These are phyloP conservation scores for Gelatoporia subvermispora DNA, from an alignment of 768 basidiomycete genomes.

Conservation along the genomic window DNA sequence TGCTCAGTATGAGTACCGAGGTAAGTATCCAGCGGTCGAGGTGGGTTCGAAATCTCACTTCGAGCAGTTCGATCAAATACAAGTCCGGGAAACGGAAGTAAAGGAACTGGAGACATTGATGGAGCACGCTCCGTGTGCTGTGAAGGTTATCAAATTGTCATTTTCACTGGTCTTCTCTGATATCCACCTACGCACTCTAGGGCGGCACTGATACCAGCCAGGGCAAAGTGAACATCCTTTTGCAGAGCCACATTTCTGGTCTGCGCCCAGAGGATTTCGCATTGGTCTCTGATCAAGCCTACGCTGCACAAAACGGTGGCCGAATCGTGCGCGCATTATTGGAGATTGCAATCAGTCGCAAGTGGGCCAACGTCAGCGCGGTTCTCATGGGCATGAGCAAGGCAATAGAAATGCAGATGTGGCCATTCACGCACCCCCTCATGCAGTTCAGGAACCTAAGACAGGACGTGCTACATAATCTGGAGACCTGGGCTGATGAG, in stretches of 20 bases:
- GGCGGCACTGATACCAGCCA: constrained; percentile 35
- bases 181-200: neutral
- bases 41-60: neutral
- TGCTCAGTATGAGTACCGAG: constrained; percentile 91
- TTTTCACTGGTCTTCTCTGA: neutral
- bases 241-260: constrained; percentile 86
- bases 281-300: constrained; percentile 90
- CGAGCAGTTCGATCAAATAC: constrained; percentile 86
- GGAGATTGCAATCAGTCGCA: constrained; percentile 89
- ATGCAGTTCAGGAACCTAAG: constrained; percentile 70
- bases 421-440: constrained; percentile 93
- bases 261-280: constrained; percentile 90
- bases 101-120: constrained; percentile 74
- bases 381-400: constrained; percentile 90
- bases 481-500: constrained; percentile 80
- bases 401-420: constrained; percentile 85
- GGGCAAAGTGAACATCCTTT: constrained; percentile 91
- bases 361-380: constrained; percentile 80
- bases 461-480: constrained; percentile 68
- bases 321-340: constrained; percentile 92
- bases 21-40: constrained; percentile 33
- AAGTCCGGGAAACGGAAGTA: constrained; percentile 85
- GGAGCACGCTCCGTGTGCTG: constrained; percentile 68
- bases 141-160: constrained; percentile 46
- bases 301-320: constrained; percentile 91